Percentiles rank a stretch among this genome's conserved stretches.
Conservation (phyloP, 2,329 filamentous ascomycete genomes). For the Apiospora arundinis region DNA sequence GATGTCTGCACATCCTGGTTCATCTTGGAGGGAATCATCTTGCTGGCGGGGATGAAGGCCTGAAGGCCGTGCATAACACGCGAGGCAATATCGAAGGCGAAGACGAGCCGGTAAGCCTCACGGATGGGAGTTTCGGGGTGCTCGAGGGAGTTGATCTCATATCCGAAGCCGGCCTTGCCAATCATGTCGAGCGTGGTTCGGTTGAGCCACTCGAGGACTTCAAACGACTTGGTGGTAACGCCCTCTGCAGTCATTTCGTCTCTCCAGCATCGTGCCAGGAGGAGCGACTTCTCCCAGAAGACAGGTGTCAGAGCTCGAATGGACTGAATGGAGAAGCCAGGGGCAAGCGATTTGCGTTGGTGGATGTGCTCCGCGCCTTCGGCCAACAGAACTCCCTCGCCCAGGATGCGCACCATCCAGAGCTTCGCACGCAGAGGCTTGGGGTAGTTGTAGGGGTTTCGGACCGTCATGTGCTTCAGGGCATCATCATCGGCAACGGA, state of each 20-base stretch:
- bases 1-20: conserved; percentile 45
- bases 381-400: conserved; percentile 49
- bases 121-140: conserved; percentile 44
- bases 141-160: conserved; percentile 47
- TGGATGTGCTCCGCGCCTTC: conserved; percentile 49
- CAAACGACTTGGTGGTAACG: conserved; percentile 41
- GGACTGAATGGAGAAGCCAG: conserved; percentile 46
- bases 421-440: conserved; percentile 45
- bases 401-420: conserved; percentile 52
- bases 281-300: conserved; percentile 49
- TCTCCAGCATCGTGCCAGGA: conserved; percentile 50
- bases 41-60: conserved; percentile 47
- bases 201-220: conserved; percentile 51
- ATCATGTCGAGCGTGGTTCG: conserved; percentile 52
- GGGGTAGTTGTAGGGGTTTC: conserved; percentile 48
- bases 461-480: conserved; percentile 51
- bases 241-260: conserved; percentile 40
- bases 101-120: conserved; percentile 49
- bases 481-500: conserved; percentile 51
- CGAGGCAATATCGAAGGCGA: conserved; percentile 46
- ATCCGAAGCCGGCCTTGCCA: conserved; percentile 48
- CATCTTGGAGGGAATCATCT: conserved; percentile 46
- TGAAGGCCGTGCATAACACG: conserved; percentile 49
- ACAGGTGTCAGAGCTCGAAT: conserved; percentile 45
- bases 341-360: conserved; percentile 47